Percentiles rank a stretch among this genome's conserved stretches.
Evolutionary conservation across 805 yeast genomes (phyloP).

Genomic region (Starmerella floricola): DNA sequence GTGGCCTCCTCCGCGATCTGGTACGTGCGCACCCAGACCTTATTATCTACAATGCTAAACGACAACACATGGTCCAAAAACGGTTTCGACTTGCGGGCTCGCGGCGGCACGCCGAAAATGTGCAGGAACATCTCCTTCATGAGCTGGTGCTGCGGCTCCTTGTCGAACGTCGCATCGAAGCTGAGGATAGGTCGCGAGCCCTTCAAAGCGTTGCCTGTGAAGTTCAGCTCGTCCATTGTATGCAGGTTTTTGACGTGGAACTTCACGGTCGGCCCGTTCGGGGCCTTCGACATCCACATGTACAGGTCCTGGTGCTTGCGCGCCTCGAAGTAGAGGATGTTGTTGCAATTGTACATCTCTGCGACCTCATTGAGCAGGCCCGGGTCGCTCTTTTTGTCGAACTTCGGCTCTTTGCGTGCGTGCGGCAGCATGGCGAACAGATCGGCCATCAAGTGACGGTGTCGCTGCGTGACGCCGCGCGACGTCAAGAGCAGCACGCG

Average conservation of each 20-base stretch:
- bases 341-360: slow-evolving; percentile 93
- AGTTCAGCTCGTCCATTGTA: slow-evolving; percentile 88
- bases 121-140: slow-evolving; percentile 76
- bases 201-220: slow-evolving; percentile 89
- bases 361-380: slow-evolving; percentile 89
- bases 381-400: slow-evolving; percentile 83
- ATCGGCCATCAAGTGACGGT: slow-evolving; percentile 85
- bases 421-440: slow-evolving; percentile 74
- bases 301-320: slow-evolving; percentile 93
- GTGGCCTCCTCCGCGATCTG: slow-evolving; percentile 56
- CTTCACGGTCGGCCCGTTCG: slow-evolving; percentile 93
- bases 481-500: slow-evolving; percentile 81
- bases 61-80: slow-evolving; percentile 92
- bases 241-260: slow-evolving; percentile 90
- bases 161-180: slow-evolving; percentile 70
- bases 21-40: slow-evolving; percentile 90
- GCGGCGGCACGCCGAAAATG: slow-evolving; percentile 89
- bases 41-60: slow-evolving; percentile 81
- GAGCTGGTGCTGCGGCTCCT: slow-evolving; percentile 53
- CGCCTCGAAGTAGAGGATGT: slow-evolving; percentile 84
- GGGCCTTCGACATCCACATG: slow-evolving; percentile 90
- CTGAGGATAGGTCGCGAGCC: slow-evolving; percentile 92
- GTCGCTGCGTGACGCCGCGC: slow-evolving; percentile 87
- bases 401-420: slow-evolving; percentile 88
- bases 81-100: slow-evolving; percentile 84